Base-by-base conservation (phyloP, 1,284 basidiomycete genomes). In the Ustilago shanxiensis region DNA sequence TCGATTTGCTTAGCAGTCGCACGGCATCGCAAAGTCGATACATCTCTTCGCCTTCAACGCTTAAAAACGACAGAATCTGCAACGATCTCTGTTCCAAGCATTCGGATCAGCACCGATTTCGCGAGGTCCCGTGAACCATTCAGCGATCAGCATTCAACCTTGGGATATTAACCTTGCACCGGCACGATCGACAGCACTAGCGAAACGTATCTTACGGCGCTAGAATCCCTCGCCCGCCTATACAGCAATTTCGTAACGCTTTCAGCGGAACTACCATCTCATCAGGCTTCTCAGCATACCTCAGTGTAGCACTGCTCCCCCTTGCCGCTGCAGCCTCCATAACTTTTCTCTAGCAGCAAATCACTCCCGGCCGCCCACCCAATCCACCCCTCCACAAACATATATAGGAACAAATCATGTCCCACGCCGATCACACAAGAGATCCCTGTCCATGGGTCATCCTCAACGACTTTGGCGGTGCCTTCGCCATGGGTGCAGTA, bases 391-490 rank as follows among this genome's bases (percentile, higher is more conserved):
- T 24, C 5, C 54, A 10, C 18, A 8, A n/a, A 16, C 16, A 20
- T 18, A 47, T 16, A 60, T 37, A 61, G 5, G 51, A 18, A 35
- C 49, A 28, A 37, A 63, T 28, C 37, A 78, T 78, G 76, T 54
- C 72, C 10, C 72, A 71, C 60, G 70, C 68, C 53, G 83, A 83
- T 41, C 79, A 84, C 66, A 80, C 82, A 50, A 66, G 84, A 37
- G 84, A 85, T 45, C 84, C 84, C 26, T 85, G 96, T 88, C 96
- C 96, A 80, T 98, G 94, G 93, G 96, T 98, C 64, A 94, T 99
- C 87, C 91, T 99, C 79, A 98, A 95, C 88, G 96, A 99, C 89
- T 96, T 97, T 87, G 96, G 96, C 79, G 95, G 95, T 80, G 95
- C 95, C 4, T 86, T 86, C 86, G 91, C 94, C 37, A 96, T 96